These are phyloP conservation scores for Suillus alpinus DNA, from an alignment of 768 basidiomycete genomes.

Conservation along the genomic window DNA sequence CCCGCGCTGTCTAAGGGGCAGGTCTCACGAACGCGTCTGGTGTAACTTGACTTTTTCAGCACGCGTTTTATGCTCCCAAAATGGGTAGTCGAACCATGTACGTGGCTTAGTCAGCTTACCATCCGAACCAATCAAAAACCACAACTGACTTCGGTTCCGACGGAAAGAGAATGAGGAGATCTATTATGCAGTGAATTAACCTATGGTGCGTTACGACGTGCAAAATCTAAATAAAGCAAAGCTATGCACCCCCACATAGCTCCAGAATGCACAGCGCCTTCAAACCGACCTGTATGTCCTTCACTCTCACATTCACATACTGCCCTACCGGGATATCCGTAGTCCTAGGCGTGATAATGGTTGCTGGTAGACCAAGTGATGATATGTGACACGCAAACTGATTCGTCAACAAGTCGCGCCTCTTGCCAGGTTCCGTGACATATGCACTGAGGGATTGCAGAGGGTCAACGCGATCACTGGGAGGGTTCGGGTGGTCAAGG, in stretches of 20 bases:
- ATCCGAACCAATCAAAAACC: conserved; percentile 7
- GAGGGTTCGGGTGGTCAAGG: conserved; percentile 24
- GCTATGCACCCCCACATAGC: background rate
- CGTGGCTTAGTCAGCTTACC: conserved; percentile 23
- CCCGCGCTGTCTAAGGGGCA: background rate
- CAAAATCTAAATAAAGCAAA: background rate
- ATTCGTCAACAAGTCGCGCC: conserved; percentile 3
- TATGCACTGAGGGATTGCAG: conserved; percentile 26
- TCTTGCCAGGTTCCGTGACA: conserved; percentile 16
- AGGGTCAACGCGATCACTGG: conserved; percentile 23
- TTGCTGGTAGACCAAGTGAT: conserved; percentile 23
- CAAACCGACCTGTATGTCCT: conserved; percentile 27
- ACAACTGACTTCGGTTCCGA: background rate
- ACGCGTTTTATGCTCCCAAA: conserved; percentile 1
- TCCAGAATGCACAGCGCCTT: background rate
- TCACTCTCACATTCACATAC: conserved; percentile 24
- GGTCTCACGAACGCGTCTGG: conserved; percentile 8
- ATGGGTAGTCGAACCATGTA: conserved; percentile 9
- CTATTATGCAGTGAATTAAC: background rate
- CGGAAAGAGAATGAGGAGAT: background rate
- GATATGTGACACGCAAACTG: conserved; percentile 22
- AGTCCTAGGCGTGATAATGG: conserved; percentile 10
- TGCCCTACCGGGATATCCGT: conserved; percentile 23
- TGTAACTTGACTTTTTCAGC: conserved; percentile 7
- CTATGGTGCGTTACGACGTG: background rate